phyloP scores from a whole-genome alignment of 2,329 filamentous ascomycete genomes.

The Apiospora phragmitis region DNA sequence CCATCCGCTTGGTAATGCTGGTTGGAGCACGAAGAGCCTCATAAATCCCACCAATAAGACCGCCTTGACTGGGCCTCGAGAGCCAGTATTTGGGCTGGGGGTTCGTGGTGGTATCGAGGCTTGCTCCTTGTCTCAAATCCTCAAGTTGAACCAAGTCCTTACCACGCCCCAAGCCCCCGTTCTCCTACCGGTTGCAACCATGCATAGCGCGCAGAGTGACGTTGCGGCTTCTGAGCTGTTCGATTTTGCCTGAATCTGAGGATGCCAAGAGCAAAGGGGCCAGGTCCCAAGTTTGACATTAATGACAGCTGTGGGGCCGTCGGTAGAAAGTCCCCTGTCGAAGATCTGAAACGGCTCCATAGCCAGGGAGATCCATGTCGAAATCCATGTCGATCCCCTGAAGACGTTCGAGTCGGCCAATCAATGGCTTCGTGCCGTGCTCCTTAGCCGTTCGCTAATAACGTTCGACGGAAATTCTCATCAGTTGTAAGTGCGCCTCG shows the following conservation, averaged over 20 bases:
- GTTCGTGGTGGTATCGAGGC: background rate
- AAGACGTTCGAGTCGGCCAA: background rate
- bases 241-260: background rate
- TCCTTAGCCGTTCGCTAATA: background rate
- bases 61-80: background rate
- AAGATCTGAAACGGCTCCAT: constrained; percentile 6
- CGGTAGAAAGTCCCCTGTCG: background rate
- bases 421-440: background rate
- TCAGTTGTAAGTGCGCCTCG: background rate
- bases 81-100: background rate
- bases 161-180: background rate
- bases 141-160: background rate
- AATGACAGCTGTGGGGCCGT: background rate
- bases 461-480: background rate
- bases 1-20: background rate
- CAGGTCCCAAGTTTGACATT: constrained; percentile 3
- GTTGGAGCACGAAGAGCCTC: background rate
- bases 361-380: background rate
- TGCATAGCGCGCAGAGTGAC: background rate
- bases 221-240: background rate
- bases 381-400: background rate
- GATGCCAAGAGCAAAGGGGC: constrained; percentile 5
- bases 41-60: constrained; percentile 2
- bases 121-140: background rate
- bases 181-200: background rate